Evolutionary conservation across 768 basidiomycete genomes (phyloP).

Genomic region (Clitopilus hobsonii): DNA sequence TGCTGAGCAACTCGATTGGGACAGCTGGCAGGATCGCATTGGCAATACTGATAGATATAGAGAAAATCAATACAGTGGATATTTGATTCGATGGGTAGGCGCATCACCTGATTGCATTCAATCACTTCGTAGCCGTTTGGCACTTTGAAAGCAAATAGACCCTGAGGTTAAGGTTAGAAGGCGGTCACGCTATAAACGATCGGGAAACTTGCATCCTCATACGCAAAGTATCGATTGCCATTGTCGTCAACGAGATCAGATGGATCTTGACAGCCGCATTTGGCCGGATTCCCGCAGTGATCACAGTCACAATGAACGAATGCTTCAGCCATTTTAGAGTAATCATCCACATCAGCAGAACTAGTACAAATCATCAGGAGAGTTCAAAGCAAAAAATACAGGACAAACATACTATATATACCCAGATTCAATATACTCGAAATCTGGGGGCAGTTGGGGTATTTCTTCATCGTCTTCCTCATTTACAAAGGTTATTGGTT

Average conservation of each 20-base stretch:
- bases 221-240: slow-evolving; percentile 31
- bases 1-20: slow-evolving; percentile 58
- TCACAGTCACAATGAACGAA: slow-evolving; percentile 43
- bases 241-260: slow-evolving; percentile 34
- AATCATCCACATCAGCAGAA: slow-evolving; percentile 8
- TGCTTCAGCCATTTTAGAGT: slow-evolving; percentile 19
- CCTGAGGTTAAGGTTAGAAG: slow-evolving; percentile 25
- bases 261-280: slow-evolving; percentile 45
- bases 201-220: slow-evolving; percentile 18
- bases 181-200: not conserved
- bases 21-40: slow-evolving; percentile 36
- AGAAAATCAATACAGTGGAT: not conserved
- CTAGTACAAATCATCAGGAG: slow-evolving; percentile 6
- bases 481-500: slow-evolving; percentile 31
- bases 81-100: not conserved
- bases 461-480: slow-evolving; percentile 38
- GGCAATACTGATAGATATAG: slow-evolving; percentile 33
- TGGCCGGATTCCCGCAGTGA: slow-evolving; percentile 23
- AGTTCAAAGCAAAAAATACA: not conserved
- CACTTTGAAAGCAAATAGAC: slow-evolving; percentile 41
- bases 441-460: slow-evolving; percentile 36
- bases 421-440: slow-evolving; percentile 48
- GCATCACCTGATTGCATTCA: slow-evolving; percentile 59
- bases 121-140: slow-evolving; percentile 46
- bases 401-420: slow-evolving; percentile 42